Evolutionary conservation across 73 alveolate genomes (phyloP), one percentile per base, ranked within the genome.

Genomic region (Stentor coeruleus): DNA sequence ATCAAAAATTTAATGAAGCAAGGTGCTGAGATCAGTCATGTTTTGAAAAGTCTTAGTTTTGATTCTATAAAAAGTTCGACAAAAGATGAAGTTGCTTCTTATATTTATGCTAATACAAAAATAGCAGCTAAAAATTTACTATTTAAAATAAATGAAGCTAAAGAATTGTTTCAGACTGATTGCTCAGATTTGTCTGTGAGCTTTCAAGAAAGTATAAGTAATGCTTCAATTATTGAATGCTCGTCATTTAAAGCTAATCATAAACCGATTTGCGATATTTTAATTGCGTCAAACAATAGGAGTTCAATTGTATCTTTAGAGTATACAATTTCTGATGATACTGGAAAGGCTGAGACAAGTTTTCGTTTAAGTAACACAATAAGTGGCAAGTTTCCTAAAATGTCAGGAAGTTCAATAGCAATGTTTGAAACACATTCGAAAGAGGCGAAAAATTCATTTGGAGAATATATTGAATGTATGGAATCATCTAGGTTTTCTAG

Each of bases 321-420:
- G 20, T 49, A 49, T 49, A 49, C 66, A 49, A 6, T 11, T 6
- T 49, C 66, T 49, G 66, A 49, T 6, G 66, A 49, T 49, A 49
- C 66, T 49, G 66, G 66, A 49, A 49, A 20, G 66, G 66, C 66
- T 49, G 66, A 49, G 66, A 49, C 66, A 11, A 49, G 66, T 49
- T 49, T 49, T 49, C 66, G 66, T 49, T 49, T 49, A 20, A 49
- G 66, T 49, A 49, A 49, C 20, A 49, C 66, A 11, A 49, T 49
- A 6, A 49, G 28, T 49, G 66, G 66, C 6, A 49, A 20, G 66
- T 49, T 49, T 49, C 66, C 66, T 6, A 49, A 20, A 49, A 11
- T 49, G 66, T 11, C 28, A 11, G 66, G 66, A 49, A 49, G 66
- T 49, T 49, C 66, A 11, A 11, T 49, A 20, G 66, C 66, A 11